Evolutionary conservation across 805 yeast genomes (phyloP), one percentile per base, ranked within the genome.

Genomic region (Clavispora phyllophila): DNA sequence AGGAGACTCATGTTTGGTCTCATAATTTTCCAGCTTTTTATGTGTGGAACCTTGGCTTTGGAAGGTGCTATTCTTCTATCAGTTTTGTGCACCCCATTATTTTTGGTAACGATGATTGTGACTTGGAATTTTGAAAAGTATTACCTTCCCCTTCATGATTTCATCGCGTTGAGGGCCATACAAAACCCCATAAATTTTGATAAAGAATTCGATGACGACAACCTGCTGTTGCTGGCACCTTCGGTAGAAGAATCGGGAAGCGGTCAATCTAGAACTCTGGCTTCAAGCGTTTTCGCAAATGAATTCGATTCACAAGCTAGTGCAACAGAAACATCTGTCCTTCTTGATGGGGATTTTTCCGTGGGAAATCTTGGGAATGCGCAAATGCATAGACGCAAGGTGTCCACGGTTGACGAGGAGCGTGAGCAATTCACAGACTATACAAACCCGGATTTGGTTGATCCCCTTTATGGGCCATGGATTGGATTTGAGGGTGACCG

Each of bases 31-130:
- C 83, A 79, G 46, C 54, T 79, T n/a, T 78, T 79, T 48, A 79
- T 79, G 82, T 70, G 78, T 56, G 84, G 85, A 10, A 76, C 84
- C 0, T 59, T 79, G 35, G 84, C 83, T 2, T 65, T 79, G 42
- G 82, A 79, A 49, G 78, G 79, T 26, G 79, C 83, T 0, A 71
- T 74, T 37, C 48, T 76, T 13, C 59, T 77, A 23, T 73, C 82
- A 6, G 65, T 65, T 4, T 58, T 76, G 18, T 65, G 78, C 20
- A 55, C 73, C 5, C 84, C 84, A 1, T 62, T 79, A 37, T 59
- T 77, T 9, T 61, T 75, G 4, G 60, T 69, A 2, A 76, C 81
- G 0, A 51, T 73, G 12, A 51, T 73, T 29, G 70, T 75, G 5
- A 53, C 66, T 32, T 69, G 75, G 65, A 72, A 73, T 34, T 79